phyloP scores from a whole-genome alignment of 176 grass and related monocot species.

The Secale cereale region DNA sequence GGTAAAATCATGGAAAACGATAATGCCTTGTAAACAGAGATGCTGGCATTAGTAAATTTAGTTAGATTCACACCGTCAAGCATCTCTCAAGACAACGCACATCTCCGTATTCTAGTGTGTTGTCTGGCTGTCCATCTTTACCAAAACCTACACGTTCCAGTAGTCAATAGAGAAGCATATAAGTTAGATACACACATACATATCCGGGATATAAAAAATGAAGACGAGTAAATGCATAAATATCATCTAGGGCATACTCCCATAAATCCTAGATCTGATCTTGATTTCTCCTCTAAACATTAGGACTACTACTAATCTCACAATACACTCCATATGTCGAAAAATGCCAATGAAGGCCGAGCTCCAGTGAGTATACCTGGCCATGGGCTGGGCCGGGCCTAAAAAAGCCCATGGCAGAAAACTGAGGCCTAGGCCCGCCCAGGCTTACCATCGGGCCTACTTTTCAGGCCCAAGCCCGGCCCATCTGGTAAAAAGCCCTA shows the following conservation, averaged over 20 bases:
- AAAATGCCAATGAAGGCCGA: too few relatives aligned
- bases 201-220: not conserved
- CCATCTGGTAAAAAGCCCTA: too few relatives aligned
- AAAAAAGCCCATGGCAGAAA: too few relatives aligned
- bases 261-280: not conserved
- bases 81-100: not conserved
- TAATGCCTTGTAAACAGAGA: not conserved
- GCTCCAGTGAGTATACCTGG: too few relatives aligned
- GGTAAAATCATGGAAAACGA: not conserved
- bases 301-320: not conserved
- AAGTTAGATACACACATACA: not conserved
- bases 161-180: not conserved
- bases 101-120: slow-evolving; percentile 14
- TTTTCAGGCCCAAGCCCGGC: too few relatives aligned
- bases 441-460: too few relatives aligned
- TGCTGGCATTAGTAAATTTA: not conserved
- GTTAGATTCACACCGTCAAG: slow-evolving; percentile 18
- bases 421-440: too few relatives aligned
- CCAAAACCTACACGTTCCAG: slow-evolving; percentile 42
- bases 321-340: not conserved
- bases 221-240: not conserved
- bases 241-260: not conserved
- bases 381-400: too few relatives aligned
- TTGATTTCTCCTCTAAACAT: not conserved
- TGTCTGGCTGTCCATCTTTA: slow-evolving; percentile 12